Evolutionary conservation across 768 basidiomycete species (phyloP).

Genomic region (Suillus hirtellus): DNA sequence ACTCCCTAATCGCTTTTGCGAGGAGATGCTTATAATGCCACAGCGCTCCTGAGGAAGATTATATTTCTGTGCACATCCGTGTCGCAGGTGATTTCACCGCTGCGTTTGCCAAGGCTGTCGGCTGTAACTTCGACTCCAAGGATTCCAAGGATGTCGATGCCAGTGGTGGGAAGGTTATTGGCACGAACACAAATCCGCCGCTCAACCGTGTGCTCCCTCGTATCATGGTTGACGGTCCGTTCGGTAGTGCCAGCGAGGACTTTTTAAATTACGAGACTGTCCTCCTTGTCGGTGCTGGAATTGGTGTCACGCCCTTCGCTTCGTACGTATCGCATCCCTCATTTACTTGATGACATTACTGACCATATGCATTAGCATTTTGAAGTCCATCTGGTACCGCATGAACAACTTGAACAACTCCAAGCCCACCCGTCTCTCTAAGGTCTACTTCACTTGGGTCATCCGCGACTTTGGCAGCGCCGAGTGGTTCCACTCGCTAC

Average conservation of each 20-base stretch:
- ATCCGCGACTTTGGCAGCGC: slow-evolving; percentile 89
- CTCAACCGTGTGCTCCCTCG: slow-evolving; percentile 79
- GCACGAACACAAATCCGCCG: slow-evolving; percentile 55
- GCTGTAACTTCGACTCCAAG: slow-evolving; percentile 73
- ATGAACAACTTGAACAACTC: slow-evolving; percentile 83
- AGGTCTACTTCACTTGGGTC: slow-evolving; percentile 95
- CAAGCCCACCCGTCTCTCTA: slow-evolving; percentile 80
- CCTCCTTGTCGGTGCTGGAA: slow-evolving; percentile 89
- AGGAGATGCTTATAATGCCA: not conserved
- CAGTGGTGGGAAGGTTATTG: slow-evolving; percentile 60
- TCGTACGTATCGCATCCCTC: slow-evolving; percentile 54
- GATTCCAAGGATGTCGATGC: slow-evolving; percentile 46
- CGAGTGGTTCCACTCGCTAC: slow-evolving; percentile 92
- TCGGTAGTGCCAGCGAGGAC: slow-evolving; percentile 90
- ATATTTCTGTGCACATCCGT: slow-evolving; percentile 92
- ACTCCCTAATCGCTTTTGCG: not conserved
- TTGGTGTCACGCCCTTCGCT: slow-evolving; percentile 96
- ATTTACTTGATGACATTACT: slow-evolving; percentile 6
- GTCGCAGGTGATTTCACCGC: slow-evolving; percentile 88
- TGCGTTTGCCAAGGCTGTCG: slow-evolving; percentile 79
- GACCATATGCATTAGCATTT: slow-evolving; percentile 49
- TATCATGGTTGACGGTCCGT: slow-evolving; percentile 96
- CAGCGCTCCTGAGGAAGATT: slow-evolving; percentile 93
- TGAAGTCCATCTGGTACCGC: slow-evolving; percentile 94
- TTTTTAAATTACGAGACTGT: slow-evolving; percentile 89